Evolutionary conservation across 495 filamentous ascomycete species (phyloP).

Genomic region (Xylaria telfairii): DNA sequence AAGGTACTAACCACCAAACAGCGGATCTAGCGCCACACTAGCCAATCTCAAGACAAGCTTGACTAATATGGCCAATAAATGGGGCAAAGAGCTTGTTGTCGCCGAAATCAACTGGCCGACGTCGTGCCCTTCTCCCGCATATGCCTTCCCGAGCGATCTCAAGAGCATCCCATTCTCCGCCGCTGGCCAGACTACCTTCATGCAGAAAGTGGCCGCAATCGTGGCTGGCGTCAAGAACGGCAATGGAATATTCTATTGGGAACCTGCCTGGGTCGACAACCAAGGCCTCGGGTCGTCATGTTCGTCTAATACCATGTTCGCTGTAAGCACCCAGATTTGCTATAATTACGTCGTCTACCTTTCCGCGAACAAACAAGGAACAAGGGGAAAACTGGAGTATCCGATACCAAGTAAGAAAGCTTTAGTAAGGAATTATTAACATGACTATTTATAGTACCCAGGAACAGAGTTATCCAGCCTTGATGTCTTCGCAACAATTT

Average conservation of each 20-base stretch:
- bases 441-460: conserved; percentile 26
- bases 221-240: conserved; percentile 58
- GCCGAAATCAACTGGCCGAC: conserved; percentile 73
- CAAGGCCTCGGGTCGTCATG: conserved; percentile 61
- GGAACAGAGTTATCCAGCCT: conserved; percentile 37
- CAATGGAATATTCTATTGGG: conserved; percentile 71
- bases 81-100: conserved; percentile 66
- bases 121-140: conserved; percentile 60
- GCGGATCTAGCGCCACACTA: conserved; percentile 59
- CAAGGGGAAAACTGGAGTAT: not conserved
- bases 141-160: conserved; percentile 65
- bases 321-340: conserved; percentile 29
- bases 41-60: conserved; percentile 60
- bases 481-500: conserved; percentile 36
- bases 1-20: conserved; percentile 19
- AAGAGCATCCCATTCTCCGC: conserved; percentile 62
- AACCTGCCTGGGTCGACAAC: conserved; percentile 73
- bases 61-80: conserved; percentile 62
- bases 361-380: not conserved
- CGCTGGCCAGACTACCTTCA: conserved; percentile 64
- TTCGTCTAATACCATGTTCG: conserved; percentile 55
- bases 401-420: not conserved
- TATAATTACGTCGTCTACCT: too few species aligned
- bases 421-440: not conserved
- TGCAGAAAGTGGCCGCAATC: conserved; percentile 60